Base-by-base conservation (phyloP, 495 filamentous ascomycete genomes). In the Evernia prunastri region DNA sequence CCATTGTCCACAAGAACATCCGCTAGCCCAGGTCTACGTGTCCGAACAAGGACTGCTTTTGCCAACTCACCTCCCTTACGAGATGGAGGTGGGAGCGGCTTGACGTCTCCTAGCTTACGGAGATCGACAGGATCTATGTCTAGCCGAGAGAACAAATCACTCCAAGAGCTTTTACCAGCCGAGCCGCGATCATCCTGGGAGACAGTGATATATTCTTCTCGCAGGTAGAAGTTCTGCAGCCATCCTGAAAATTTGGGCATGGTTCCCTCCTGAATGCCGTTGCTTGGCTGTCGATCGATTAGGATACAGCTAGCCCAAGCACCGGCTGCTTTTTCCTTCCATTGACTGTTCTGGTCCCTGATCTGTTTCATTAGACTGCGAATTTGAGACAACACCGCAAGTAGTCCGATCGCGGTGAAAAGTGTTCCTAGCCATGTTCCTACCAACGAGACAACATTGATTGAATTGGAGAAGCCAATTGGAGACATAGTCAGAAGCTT, bases 121-220 rank as follows among this genome's bases (percentile, higher is more conserved):
- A 60, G 58, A 47, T 60, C 58, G 25, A 39, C 23, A 13, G 58
- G 12, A 12, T 29, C 47, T 20, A 60, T 60, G 18, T 60, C 42
- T 29, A 57, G 18, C 17, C 54, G 54, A 12, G 29, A 27, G 29
- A 60, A 60, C 13, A 60, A 27, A n/a, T 60, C 17, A 40, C n/a
- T 60, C 58, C 58, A 60, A 17, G 37, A 40, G 33, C 58, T 45
- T 45, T 40, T 60, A 5, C 58, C 58, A 27, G 23, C 20, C 0
- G n/a, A 27, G 11, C 58, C 58, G 20, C 39, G 58, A 42, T 60
- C 58, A 12, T 60, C 58, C 31, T 60, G 58, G 1, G 58, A 39
- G 3, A 18, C 18, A n/a, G 39, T n/a, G 15, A 60, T 47, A 0
- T 17, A 12, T 12, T 43, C 12, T 7, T 60, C 58, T 43, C 47